Base-by-base conservation (phyloP, 441 rosid genomes). In the Dalechampia spathulata region DNA sequence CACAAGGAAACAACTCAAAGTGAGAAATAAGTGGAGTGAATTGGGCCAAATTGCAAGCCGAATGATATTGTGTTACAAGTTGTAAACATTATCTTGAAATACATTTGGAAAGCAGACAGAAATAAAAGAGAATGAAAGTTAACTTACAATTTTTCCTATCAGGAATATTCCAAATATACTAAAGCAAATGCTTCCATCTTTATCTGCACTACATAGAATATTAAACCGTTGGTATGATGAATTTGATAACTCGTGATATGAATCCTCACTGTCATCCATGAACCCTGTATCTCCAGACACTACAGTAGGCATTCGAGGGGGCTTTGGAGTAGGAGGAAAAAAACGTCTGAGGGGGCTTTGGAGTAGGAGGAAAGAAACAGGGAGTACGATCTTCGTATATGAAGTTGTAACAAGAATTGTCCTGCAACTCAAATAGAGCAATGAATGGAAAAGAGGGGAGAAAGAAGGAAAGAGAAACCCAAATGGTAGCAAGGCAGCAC, bases 121-220 rank as follows among this genome's bases (percentile, higher is more conserved):
- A 45, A 45, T 34, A 7, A 48, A 11, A 64, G n/a, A 28, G 12
- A 22, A 6, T 66, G 34, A 47, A 45, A 44, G 55, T 65, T 19
- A 54, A 71, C 98, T 88, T 78, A 88, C 98, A 66, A 83, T 72
- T 78, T 84, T 84, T 42, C 91, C 88, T 0, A 91, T 78, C 39
- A 81, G 85, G 75, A 84, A 87, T 75, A 88, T 86, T 66, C 95
- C 96, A 69, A 91, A 88, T 65, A 88, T 84, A 63, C 80, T 83
- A 54, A 87, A 88, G 77, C 85, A 78, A 52, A 88, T 74, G 74
- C 68, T 79, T 68, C 94, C 94, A 68, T 86, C 83, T 61, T 64
- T 83, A 64, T 88, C 91, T 58, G 85, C 93, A 65, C 96, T 88
- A 54, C 98, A 86, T 21, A 92, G 78, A 70, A 85, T 74, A 75